phyloP scores from a whole-genome alignment of 2,329 filamentous ascomycete genomes.

The Escovopsis sp. region DNA sequence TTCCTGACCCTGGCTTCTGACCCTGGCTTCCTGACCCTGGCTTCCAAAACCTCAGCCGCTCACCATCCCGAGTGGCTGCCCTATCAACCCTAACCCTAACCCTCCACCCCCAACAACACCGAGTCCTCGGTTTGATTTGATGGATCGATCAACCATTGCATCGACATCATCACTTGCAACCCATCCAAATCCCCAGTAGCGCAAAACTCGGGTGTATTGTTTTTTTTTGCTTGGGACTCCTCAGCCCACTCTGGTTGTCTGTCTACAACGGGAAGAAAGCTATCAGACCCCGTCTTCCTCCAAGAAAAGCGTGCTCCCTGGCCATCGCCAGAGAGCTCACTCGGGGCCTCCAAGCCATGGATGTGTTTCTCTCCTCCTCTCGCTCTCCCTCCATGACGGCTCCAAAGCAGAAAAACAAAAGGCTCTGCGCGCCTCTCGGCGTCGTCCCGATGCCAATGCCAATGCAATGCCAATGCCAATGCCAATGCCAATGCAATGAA shows the following conservation, averaged over 20 bases:
- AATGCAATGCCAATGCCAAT: too few relatives aligned
- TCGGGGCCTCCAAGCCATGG: conserved; percentile 10
- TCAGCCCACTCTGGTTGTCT: conserved; percentile 25
- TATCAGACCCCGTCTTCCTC: conserved; percentile 5
- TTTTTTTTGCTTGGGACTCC: conserved; percentile 24
- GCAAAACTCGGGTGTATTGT: conserved; percentile 1
- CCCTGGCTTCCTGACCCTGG: too few relatives aligned
- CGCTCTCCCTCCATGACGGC: conserved; percentile 2
- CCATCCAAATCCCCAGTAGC: neutral
- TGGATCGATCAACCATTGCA: too few relatives aligned
- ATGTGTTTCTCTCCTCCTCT: conserved; percentile 3
- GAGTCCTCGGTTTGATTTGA: too few relatives aligned
- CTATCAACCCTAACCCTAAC: too few relatives aligned
- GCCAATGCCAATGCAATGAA: too few relatives aligned
- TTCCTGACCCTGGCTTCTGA: too few relatives aligned
- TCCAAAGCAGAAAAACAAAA: conserved; percentile 12
- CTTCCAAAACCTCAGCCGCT: too few relatives aligned
- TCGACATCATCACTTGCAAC: neutral
- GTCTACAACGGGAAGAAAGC: conserved; percentile 9
- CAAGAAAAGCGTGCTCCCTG: conserved; percentile 4
- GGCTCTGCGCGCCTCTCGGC: neutral
- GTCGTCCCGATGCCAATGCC: too few relatives aligned
- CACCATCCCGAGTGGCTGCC: too few relatives aligned
- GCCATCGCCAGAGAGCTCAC: conserved; percentile 15
- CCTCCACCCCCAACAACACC: too few relatives aligned